These are phyloP conservation scores for Fusarium paranaense DNA, from an alignment of 2,329 filamentous ascomycete genomes.

Conservation along the genomic window DNA sequence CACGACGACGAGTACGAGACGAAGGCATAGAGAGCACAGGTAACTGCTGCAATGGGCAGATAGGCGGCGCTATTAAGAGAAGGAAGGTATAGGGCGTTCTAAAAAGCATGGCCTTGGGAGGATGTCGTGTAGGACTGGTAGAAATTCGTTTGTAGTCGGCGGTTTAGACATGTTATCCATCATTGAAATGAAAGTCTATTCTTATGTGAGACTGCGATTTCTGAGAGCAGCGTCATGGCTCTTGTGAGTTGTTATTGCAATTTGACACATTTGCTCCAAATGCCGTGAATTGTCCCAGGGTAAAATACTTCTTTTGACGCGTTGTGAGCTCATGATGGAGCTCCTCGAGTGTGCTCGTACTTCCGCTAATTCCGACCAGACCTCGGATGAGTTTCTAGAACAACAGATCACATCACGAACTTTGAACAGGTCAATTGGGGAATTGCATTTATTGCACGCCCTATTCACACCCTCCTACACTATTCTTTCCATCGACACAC, in stretches of 20 bases:
- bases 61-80: slow-evolving; percentile 15
- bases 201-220: neutral
- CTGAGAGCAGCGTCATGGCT: neutral
- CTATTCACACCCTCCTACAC: slow-evolving; percentile 47
- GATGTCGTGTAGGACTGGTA: slow-evolving; percentile 12
- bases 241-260: neutral
- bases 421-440: slow-evolving; percentile 22
- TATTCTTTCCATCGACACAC: slow-evolving; percentile 46
- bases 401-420: slow-evolving; percentile 17
- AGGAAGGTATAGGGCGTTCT: slow-evolving; percentile 28
- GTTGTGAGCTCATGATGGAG: neutral
- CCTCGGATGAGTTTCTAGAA: neutral
- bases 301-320: neutral
- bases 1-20: slow-evolving; percentile 62
- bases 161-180: slow-evolving; percentile 22
- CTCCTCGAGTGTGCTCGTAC: neutral
- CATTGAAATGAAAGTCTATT: slow-evolving; percentile 7
- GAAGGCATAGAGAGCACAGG: slow-evolving; percentile 42
- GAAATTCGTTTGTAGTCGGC: slow-evolving; percentile 19
- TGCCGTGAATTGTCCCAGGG: neutral
- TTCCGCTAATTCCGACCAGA: slow-evolving; percentile 7
- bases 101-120: slow-evolving; percentile 25
- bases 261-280: neutral
- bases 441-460: slow-evolving; percentile 46
- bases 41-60: slow-evolving; percentile 5